Evolutionary conservation across 2,329 filamentous ascomycete genomes (phyloP).

Genomic region (Aspergillus quadrilineatus): DNA sequence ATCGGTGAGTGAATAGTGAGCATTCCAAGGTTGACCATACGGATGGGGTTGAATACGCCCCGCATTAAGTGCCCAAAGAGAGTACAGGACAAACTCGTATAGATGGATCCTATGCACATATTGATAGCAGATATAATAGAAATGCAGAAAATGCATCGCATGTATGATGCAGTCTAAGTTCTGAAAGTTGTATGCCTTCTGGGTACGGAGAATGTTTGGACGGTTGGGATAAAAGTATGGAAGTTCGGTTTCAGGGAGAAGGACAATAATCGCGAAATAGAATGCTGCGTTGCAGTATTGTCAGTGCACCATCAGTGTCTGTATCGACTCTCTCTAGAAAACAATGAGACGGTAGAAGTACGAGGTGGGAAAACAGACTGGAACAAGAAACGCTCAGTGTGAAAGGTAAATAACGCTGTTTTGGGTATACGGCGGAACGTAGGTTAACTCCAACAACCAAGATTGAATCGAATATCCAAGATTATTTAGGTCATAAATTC

Average conservation of each 20-base stretch:
- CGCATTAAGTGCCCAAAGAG: too few species aligned
- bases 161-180: neutral
- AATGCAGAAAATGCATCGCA: neutral
- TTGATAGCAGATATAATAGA: neutral
- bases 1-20: too few species aligned
- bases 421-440: constrained; percentile 1
- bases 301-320: neutral
- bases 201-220: neutral
- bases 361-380: neutral
- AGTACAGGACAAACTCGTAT: too few species aligned
- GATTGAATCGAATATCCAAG: neutral
- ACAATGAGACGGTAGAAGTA: neutral
- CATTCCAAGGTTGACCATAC: too few species aligned
- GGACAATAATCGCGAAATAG: neutral
- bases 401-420: neutral
- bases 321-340: too few species aligned
- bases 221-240: neutral
- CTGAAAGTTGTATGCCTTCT: neutral
- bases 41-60: too few species aligned
- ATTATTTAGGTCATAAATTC: too few species aligned
- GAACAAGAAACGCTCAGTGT: neutral
- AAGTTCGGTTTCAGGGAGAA: neutral
- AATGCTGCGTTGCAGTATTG: neutral
- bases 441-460: neutral
- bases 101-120: neutral